These are phyloP conservation scores for Globisporangium mamillatum DNA, from an alignment of 352 stramenopile species.

Conservation along the genomic window DNA sequence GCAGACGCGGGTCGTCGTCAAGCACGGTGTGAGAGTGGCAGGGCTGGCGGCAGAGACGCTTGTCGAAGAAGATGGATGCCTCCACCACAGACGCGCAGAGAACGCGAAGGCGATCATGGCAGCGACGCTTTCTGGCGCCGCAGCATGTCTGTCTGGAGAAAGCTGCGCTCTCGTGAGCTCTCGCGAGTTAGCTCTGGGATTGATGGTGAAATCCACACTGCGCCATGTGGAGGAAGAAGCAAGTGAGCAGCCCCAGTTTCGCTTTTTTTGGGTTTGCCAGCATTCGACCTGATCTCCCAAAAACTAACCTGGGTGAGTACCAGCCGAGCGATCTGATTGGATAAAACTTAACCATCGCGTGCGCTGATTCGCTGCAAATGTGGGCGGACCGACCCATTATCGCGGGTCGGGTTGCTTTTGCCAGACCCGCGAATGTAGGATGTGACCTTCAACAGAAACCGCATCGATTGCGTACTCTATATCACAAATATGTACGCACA, in stretches of 20 bases:
- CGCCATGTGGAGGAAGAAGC: neutral
- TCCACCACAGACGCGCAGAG: neutral
- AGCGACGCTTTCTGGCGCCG: neutral
- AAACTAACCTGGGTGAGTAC: neutral
- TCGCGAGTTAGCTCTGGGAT: neutral
- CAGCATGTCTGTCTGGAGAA: neutral
- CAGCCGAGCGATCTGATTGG: neutral
- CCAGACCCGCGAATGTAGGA: neutral
- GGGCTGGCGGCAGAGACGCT: neutral
- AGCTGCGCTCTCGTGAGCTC: neutral
- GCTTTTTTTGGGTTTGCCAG: constrained; percentile 2
- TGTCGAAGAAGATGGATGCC: no score
- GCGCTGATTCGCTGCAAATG: neutral
- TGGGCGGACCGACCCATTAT: no score
- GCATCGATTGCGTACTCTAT: neutral
- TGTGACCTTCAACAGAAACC: neutral
- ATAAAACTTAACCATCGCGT: neutral
- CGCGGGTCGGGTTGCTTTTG: neutral
- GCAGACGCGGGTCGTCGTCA: neutral
- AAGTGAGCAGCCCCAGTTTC: neutral
- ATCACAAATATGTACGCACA: neutral
- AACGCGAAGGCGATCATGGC: neutral
- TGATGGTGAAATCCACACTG: neutral
- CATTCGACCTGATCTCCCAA: constrained; percentile 1
- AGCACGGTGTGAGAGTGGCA: neutral